These are phyloP conservation scores for Entonaema liquescens DNA, from an alignment of 495 filamentous ascomycete genomes.

Conservation along the genomic window DNA sequence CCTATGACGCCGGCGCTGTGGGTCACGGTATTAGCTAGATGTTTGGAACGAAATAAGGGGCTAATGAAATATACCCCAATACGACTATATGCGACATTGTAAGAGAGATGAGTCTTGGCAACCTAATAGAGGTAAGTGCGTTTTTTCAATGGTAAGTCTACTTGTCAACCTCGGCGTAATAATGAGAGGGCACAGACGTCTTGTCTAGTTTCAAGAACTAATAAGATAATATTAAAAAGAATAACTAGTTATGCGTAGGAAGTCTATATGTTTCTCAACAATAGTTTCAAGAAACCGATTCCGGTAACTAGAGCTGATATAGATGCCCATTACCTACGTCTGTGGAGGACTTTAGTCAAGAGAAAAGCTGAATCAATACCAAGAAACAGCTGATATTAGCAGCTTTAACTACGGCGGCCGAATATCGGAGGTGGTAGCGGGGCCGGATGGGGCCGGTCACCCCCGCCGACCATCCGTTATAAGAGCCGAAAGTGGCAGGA, in stretches of 20 bases:
- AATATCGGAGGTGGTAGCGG: conserved; percentile 26
- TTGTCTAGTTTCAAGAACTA: no score
- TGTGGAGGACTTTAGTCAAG: conserved; percentile 1
- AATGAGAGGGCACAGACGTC: no score
- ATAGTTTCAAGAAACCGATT: background rate
- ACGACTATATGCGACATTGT: conserved; percentile 50
- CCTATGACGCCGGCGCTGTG: conserved; percentile 69
- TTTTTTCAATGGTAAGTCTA: background rate
- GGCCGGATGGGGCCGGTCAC: conserved; percentile 18
- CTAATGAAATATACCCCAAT: conserved; percentile 49
- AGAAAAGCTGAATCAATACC: background rate
- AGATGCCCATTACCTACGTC: background rate
- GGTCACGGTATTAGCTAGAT: background rate
- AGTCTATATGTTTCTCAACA: background rate
- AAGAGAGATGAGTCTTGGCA: background rate
- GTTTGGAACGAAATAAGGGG: background rate
- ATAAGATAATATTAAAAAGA: no score
- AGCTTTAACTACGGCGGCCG: conserved; percentile 10
- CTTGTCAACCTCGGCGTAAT: no score
- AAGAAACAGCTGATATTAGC: conserved; percentile 13
- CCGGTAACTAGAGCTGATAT: background rate
- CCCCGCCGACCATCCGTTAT: conserved; percentile 4
- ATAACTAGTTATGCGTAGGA: background rate
- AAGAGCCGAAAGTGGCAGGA: conserved; percentile 9
- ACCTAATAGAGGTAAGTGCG: background rate